phyloP scores from a whole-genome alignment of 768 basidiomycete species.

The Brasilioporus rufonigricans region DNA sequence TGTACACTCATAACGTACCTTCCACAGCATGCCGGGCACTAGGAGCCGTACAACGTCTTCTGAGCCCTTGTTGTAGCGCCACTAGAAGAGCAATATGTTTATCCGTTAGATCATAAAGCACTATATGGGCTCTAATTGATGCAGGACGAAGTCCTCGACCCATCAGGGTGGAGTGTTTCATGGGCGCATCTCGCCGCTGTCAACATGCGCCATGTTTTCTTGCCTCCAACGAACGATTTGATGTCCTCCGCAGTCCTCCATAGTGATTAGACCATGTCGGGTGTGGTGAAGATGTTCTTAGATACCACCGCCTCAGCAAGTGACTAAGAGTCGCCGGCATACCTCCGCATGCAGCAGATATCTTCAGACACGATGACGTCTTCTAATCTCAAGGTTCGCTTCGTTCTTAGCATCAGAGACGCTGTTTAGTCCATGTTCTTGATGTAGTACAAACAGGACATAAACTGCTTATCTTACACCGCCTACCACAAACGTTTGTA shows the following conservation, averaged over 20 bases:
- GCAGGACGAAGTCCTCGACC: not conserved
- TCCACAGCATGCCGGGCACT: not conserved
- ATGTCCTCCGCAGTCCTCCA: constrained; percentile 5
- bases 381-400: not conserved
- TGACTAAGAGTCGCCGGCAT: not conserved
- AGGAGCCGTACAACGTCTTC: not conserved
- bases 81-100: not conserved
- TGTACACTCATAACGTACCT: constrained; percentile 1
- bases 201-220: not conserved
- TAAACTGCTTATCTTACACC: constrained; percentile 1
- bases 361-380: not conserved
- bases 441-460: not conserved
- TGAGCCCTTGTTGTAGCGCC: not conserved
- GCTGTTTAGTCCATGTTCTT: too few relatives aligned
- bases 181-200: not conserved
- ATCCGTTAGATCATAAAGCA: not conserved
- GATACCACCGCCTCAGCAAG: not conserved
- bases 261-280: not conserved
- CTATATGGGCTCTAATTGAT: constrained; percentile 3
- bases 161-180: not conserved
- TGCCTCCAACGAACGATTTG: not conserved
- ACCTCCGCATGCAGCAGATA: not conserved
- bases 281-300: not conserved
- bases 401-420: not conserved
- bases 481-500: not conserved